Base-by-base conservation (phyloP, 225 moss, liverwort and hornwort genomes). In the Bryoerythrophyllum caledonicum region DNA sequence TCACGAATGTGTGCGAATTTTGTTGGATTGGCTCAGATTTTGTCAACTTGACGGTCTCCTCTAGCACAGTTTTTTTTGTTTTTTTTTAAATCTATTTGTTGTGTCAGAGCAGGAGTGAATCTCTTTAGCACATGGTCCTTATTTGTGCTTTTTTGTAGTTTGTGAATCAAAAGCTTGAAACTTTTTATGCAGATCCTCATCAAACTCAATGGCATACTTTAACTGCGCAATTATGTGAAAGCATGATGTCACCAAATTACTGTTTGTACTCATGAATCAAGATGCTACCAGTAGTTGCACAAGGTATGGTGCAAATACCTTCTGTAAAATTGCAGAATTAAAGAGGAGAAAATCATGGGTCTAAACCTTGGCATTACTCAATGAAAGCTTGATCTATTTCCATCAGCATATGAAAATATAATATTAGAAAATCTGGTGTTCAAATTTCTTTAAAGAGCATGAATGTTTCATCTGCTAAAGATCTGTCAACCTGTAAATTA, bases 201-300 rank as follows among this genome's bases (percentile, higher is more conserved):
- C 15, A 0, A 49, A 48, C 28, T 30, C 49, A 8, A n/a, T 13
- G 7, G 10, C 54, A 21, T 8, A 12, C 56, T 56, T 70, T 40
- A 70, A 12, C 16, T 9, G 5, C 16, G 25, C 53, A 68, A 53
- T 68, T 53, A 35, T 28, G 17, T 2, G 20, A 52, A 56, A 23
- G 21, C 24, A 37, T 6, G 7, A n/a, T 8, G 35, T 24, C 70
- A 70, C 40, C 57, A 19, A 0, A 19, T 40, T 24, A 57, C 56
- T 70, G 24, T 70, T 70, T 57, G 25, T 16, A 70, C 40, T 70
- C 57, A 70, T 70, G 57, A 70, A 40, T 41, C 4, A 56, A 70
- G 16, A 25, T 70, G 56, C 56, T 17, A 37, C 57, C 70, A 70
- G 17, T 70, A 10, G 40, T 24, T 56, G 70, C 68, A 20, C 23